Percentiles rank a stretch among this genome's conserved stretches.
These are phyloP conservation scores for Wilhelminamyces savonicus DNA, from an alignment of 805 yeast genomes.

Conservation along the genomic window DNA sequence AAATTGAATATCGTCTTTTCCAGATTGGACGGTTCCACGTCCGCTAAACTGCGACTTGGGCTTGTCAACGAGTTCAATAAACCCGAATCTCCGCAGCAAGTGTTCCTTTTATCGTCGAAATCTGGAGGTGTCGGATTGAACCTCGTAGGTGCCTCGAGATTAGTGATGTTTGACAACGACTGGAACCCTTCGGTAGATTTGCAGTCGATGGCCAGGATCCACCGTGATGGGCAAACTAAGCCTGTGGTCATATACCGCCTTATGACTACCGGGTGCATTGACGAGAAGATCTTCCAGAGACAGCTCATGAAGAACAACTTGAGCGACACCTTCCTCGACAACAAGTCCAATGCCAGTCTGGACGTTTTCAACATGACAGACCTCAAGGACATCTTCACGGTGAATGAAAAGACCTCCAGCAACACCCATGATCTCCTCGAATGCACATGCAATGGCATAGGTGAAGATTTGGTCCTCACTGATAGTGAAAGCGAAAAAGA, in stretches of 20 bases:
- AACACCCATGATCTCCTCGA: slow-evolving; percentile 75
- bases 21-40: slow-evolving; percentile 82
- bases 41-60: slow-evolving; percentile 55
- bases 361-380: slow-evolving; percentile 67
- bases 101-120: slow-evolving; percentile 77
- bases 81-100: slow-evolving; percentile 29
- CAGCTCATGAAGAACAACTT: slow-evolving; percentile 80
- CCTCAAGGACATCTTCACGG: slow-evolving; percentile 66
- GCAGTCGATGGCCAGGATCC: slow-evolving; percentile 94
- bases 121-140: slow-evolving; percentile 94
- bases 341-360: slow-evolving; percentile 38
- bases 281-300: slow-evolving; percentile 89
- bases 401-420: slow-evolving; percentile 43
- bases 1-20: slow-evolving; percentile 44
- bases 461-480: slow-evolving; percentile 18
- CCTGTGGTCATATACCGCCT: slow-evolving; percentile 80
- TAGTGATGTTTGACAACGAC: slow-evolving; percentile 84
- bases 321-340: slow-evolving; percentile 60
- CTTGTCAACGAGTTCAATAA: slow-evolving; percentile 68
- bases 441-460: slow-evolving; percentile 57
- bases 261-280: slow-evolving; percentile 83
- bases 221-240: slow-evolving; percentile 83
- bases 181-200: slow-evolving; percentile 94
- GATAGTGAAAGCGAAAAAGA: slow-evolving; percentile 6
- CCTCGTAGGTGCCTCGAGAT: slow-evolving; percentile 81